Evolutionary conservation across 495 filamentous ascomycete genomes (phyloP), one percentile per base, ranked within the genome.

Genomic region (Penicillium angulare): DNA sequence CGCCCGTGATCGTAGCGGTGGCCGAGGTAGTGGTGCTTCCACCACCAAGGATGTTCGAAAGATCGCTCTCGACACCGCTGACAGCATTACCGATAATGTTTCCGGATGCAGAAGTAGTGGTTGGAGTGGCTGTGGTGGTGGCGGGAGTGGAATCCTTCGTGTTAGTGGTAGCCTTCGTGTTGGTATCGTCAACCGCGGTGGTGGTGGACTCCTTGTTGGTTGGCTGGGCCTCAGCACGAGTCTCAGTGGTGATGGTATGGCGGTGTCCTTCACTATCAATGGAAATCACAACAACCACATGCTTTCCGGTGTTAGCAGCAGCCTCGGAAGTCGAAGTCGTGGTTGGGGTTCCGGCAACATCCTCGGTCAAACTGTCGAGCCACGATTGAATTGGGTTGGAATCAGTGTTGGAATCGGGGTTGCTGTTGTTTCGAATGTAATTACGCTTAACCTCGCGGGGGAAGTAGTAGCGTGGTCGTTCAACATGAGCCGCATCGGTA

Each of bases 401-500:
- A 23, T 52, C 32, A 16, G 17, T 17, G 31, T 29, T 32, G 35
- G 26, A 15, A 23, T 52, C 32, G 18, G 17, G 12, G 31, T 29
- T 32, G 35, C 16, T 31, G 47, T 26, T 27, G 26, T 57, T 63
- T 42, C 52, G 59, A 32, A 75, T 55, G 22, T n/a, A n/a, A n/a
- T 67, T 57, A 32, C 77, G 64, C 64, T 79, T 81, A 23, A 76
- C 49, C 20, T 75, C 66, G 33, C 69, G 71, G 3, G 74, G 69
- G 49, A 76, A 71, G 54, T 76, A 76, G 56, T 74, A 75, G 38
- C 71, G 71, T 31, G 75, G 75, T 41, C 64, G 66, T 38, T 67
- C 60, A 17, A 67, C 59, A 47, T 66, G 64, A 7, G 67, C 60
- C 33, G 56, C 61, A 12, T 68, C 66, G 31, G 71, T 66, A 49